These are phyloP conservation scores for Phytophthora pinifolia DNA, from an alignment of 352 stramenopile genomes.

Conservation along the genomic window DNA sequence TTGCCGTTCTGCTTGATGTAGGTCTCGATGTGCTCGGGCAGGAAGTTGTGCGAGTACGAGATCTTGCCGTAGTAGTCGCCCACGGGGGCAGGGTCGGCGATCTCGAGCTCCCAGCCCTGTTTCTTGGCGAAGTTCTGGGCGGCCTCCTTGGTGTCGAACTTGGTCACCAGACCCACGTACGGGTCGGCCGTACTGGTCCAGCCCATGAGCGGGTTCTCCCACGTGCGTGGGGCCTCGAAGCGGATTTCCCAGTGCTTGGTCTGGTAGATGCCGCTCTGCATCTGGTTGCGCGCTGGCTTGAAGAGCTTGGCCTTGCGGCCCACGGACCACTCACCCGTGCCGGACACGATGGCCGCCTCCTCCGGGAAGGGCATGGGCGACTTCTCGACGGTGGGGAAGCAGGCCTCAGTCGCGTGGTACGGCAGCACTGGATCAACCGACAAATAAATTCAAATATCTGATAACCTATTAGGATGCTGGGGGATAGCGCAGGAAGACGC, in stretches of 20 bases:
- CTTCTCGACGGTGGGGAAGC: conserved; percentile 49
- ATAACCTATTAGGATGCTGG: too few relatives aligned
- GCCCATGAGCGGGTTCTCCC: conserved; percentile 94
- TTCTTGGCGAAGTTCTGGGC: conserved; percentile 84
- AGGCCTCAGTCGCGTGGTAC: conserved; percentile 52
- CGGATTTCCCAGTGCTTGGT: conserved; percentile 88
- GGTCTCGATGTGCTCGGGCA: conserved; percentile 72
- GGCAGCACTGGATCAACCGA: conserved; percentile 50
- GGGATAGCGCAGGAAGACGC: conserved; percentile 5
- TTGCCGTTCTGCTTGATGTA: conserved; percentile 81
- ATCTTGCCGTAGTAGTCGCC: conserved; percentile 79
- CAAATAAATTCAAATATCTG: too few relatives aligned
- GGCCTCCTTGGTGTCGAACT: conserved; percentile 89
- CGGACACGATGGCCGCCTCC: conserved; percentile 65
- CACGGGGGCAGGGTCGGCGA: conserved; percentile 69
- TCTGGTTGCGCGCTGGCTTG: conserved; percentile 80
- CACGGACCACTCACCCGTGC: conserved; percentile 57
- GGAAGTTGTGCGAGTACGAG: conserved; percentile 88
- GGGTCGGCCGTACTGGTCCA: conserved; percentile 92
- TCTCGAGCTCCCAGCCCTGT: conserved; percentile 86
- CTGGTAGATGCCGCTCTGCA: conserved; percentile 83
- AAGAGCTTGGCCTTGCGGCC: conserved; percentile 75
- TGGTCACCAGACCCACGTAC: conserved; percentile 81
- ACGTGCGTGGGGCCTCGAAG: conserved; percentile 74
- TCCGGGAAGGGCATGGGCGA: conserved; percentile 60